phyloP scores from a whole-genome alignment of 257 asterid species.

The Petunia secreta region DNA sequence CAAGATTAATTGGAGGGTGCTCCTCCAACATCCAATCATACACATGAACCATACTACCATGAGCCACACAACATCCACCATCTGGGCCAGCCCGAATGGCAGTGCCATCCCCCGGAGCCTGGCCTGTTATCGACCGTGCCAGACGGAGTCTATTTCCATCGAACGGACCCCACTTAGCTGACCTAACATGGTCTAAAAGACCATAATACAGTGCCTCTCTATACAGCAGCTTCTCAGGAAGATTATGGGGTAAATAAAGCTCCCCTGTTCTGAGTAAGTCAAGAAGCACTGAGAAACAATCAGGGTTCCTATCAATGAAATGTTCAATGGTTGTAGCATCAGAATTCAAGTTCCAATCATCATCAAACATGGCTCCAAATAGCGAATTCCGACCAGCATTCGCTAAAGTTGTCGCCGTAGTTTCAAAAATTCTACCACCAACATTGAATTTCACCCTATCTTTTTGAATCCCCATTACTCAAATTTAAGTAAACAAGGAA shows the following conservation, averaged over 20 bases:
- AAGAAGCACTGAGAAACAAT: conserved; percentile 78
- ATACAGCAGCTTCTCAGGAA: conserved; percentile 66
- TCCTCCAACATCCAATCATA: conserved; percentile 93
- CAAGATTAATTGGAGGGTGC: conserved; percentile 77
- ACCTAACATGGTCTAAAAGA: conserved; percentile 69
- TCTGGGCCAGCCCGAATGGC: conserved; percentile 92
- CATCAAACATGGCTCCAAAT: conserved; percentile 89
- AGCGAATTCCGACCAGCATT: conserved; percentile 86
- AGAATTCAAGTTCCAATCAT: conserved; percentile 69
- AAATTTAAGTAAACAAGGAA: not conserved
- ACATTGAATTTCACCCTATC: conserved; percentile 79
- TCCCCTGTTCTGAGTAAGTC: conserved; percentile 93
- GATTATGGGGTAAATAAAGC: conserved; percentile 61
- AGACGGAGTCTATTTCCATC: conserved; percentile 75
- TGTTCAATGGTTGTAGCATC: conserved; percentile 51
- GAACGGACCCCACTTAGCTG: conserved; percentile 85
- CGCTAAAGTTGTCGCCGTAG: conserved; percentile 85
- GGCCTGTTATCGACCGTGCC: conserved; percentile 53
- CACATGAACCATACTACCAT: conserved; percentile 90
- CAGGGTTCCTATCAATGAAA: conserved; percentile 88
- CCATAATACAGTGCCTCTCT: conserved; percentile 83
- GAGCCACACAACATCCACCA: conserved; percentile 95
- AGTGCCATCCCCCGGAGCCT: conserved; percentile 89
- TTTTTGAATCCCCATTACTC: conserved; percentile 76
- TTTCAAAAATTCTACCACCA: conserved; percentile 80